Conservation (phyloP, 106 monocot genomes). For the Triglochin maritima region DNA sequence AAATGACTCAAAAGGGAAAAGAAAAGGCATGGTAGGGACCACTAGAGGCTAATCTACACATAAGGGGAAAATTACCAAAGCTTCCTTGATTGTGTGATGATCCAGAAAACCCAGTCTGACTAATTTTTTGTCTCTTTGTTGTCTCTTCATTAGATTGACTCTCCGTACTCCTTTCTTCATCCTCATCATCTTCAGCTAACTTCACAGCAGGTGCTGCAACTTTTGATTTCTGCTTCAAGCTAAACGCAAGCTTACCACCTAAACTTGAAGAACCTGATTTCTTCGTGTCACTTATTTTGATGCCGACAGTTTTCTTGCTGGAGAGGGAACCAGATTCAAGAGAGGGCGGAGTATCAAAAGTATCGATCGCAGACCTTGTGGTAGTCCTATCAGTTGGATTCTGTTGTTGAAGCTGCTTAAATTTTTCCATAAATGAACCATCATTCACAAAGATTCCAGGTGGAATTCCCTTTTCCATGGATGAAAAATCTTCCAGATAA, state of each 20-base stretch:
- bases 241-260: slow-evolving; percentile 79
- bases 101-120: slow-evolving; percentile 11
- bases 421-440: slow-evolving; percentile 70
- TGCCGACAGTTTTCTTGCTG: slow-evolving; percentile 55
- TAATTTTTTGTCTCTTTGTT: slow-evolving; percentile 50
- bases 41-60: too few species aligned
- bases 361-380: neutral
- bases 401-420: slow-evolving; percentile 54
- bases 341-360: neutral
- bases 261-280: slow-evolving; percentile 28
- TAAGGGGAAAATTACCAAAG: slow-evolving; percentile 56
- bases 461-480: slow-evolving; percentile 29
- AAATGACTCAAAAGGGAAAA: neutral
- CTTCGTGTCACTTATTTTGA: slow-evolving; percentile 35
- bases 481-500: neutral
- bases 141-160: slow-evolving; percentile 26
- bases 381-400: slow-evolving; percentile 17
- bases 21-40: slow-evolving; percentile 7
- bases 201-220: slow-evolving; percentile 45
- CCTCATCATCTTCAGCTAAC: slow-evolving; percentile 73
- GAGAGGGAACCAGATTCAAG: slow-evolving; percentile 19
- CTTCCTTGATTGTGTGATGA: slow-evolving; percentile 19
- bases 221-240: slow-evolving; percentile 91
- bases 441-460: slow-evolving; percentile 56
- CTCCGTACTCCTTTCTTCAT: slow-evolving; percentile 32